Base-by-base conservation (phyloP, 352 stramenopile species). In the Globisporangium canariense region DNA sequence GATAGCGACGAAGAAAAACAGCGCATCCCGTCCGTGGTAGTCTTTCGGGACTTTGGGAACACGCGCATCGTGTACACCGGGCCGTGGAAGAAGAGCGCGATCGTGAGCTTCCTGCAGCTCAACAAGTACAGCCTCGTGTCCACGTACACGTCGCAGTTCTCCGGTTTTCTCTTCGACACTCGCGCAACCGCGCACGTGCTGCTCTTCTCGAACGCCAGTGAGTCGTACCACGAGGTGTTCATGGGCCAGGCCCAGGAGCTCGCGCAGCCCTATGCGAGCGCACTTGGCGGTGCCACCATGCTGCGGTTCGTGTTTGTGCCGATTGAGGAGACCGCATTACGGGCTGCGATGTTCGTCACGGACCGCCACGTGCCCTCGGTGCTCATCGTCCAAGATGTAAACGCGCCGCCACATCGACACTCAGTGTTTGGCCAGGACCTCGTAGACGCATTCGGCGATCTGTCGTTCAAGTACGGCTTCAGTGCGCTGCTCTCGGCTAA, bases 41-140 rank as follows among this genome's bases (percentile, higher is more conserved):
- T 79, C 2, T 79, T 66, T 22, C 73, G 73, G 0, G 64, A 77
- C 34, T 79, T 77, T 66, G 73, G 73, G 8, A 22, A 22, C 10
- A 40, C 69, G 36, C 65, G 59, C 2, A 25, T 71, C 8, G 32
- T 67, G 22, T 77, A 68, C 43, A 30, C 50, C 0, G 61, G 63
- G 11, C 25, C 47, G 4, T 82, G 75, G 75, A 76, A 67, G 46
- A 69, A 70, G 46, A 53, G 60, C 5, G 57, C 36, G 36, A 18
- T 78, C n/a, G 38, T 52, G 14, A 34, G 55, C 11, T 83, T 79
- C 46, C 58, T 83, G 43, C 63, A 71, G 13, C 22, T 40, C 32
- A 78, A 74, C 45, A 73, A 75, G 18, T 81, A 75, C 66, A 74
- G 62, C 14, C 47, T 68, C 45, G 54, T 83, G 36, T 64, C 70